Base-by-base conservation (phyloP, 139 green algal genomes). In the Chlamydomonas urium region DNA sequence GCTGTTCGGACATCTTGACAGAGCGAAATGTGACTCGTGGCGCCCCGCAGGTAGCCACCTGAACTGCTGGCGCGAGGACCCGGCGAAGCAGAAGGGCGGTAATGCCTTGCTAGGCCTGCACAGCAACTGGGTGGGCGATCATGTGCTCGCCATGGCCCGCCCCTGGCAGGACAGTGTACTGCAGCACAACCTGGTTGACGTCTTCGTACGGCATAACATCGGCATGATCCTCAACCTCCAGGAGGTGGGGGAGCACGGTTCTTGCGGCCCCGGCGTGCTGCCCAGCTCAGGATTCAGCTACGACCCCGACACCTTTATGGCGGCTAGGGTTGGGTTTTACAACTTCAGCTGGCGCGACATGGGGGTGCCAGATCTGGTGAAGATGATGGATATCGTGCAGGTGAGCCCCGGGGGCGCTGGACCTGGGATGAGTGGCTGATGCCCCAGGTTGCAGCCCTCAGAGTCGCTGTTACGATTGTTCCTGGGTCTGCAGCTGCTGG, bases 351-450 rank as follows among this genome's bases (percentile, higher is more conserved):
- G 88, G 88, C 72, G 74, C 29, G 88, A 93, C 78, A 92, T 92
- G 87, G 81, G 80, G 0, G 81, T 88, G 24, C 88, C 88, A 2
- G 76, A 75, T 5, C 73, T 93, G 38, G 78, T 82, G 14, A 62
- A 70, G 21, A 90, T 88, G 77, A 82, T 92, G 84, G 81, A 91
- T 66, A 87, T 92, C 62, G 87, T 93, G 42, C 87, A 93, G 82
- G 83, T 89, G 65, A 48, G 71, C 2, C 4, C 31, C 21, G 59
- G 59, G 31, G 14, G 59, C 5, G n/a, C n/a, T n/a, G n/a, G n/a
- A n/a, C n/a, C n/a, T n/a, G n/a, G n/a, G n/a, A n/a, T n/a, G n/a
- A n/a, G n/a, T n/a, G n/a, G n/a, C n/a, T n/a, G n/a, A n/a, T n/a
- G n/a, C n/a, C n/a, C n/a, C n/a, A n/a, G n/a, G n/a, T n/a, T n/a